A percentile compares a stretch with the other conserved stretches of the same genome.
Conservation (phyloP, 2,329 filamentous ascomycete genomes). For the Colletotrichum eleusines region DNA sequence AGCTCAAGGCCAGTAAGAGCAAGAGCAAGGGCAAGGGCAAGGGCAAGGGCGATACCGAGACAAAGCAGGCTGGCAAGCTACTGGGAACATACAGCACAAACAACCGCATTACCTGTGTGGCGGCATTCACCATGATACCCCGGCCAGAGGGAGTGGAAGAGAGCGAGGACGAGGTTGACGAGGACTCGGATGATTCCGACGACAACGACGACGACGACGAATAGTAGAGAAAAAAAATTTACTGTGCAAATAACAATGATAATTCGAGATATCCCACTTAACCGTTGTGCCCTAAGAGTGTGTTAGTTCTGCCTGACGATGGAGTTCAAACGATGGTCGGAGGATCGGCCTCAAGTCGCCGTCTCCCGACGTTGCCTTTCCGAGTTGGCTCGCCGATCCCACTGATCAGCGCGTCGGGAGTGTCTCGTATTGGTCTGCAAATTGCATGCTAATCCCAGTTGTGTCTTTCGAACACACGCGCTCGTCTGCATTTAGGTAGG, state of each 20-base stretch:
- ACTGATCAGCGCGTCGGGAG: conserved; percentile 28
- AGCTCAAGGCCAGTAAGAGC: conserved; percentile 53
- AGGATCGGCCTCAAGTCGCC: conserved; percentile 9
- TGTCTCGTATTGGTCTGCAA: conserved; percentile 36
- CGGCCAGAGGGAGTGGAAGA: conserved; percentile 72
- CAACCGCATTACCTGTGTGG: conserved; percentile 90
- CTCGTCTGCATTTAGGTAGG: background rate
- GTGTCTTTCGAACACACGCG: background rate
- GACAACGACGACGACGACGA: conserved; percentile 57
- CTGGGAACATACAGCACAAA: conserved; percentile 86
- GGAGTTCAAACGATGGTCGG: conserved; percentile 5
- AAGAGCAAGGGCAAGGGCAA: conserved; percentile 46
- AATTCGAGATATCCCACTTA: conserved; percentile 23
- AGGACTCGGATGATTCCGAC: conserved; percentile 54
- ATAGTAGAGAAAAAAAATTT: conserved; percentile 43
- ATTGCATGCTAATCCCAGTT: conserved; percentile 27
- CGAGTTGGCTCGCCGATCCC: conserved; percentile 17
- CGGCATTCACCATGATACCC: conserved; percentile 86
- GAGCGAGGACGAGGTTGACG: conserved; percentile 64
- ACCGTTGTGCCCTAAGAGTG: background rate
- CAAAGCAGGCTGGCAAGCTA: conserved; percentile 69
- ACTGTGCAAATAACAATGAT: conserved; percentile 8
- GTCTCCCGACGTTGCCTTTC: conserved; percentile 1
- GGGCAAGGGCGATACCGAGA: conserved; percentile 42
- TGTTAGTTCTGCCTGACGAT: background rate